A percentile compares a stretch with the other conserved stretches of the same genome.
phyloP scores from a whole-genome alignment of 2,329 filamentous ascomycete species.

The Metarhizium anisopliae region DNA sequence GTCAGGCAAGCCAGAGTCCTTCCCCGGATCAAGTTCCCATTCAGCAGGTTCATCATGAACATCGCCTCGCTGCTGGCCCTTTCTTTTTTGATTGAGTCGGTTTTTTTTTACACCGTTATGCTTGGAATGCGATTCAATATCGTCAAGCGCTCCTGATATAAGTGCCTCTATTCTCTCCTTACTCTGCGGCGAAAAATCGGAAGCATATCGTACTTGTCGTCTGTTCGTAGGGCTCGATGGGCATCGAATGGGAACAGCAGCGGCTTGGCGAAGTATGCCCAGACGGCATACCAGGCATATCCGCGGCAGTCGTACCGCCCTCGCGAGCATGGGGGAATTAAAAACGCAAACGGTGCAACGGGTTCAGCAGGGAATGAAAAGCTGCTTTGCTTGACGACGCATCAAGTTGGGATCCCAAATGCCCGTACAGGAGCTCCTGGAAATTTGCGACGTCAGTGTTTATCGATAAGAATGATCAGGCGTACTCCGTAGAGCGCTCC shows the following conservation, averaged over 20 bases:
- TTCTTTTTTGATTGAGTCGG: neutral
- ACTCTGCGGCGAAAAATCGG: slow-evolving; percentile 12
- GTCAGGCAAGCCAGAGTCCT: neutral
- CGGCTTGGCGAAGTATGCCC: slow-evolving; percentile 17
- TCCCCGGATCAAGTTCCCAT: slow-evolving; percentile 5
- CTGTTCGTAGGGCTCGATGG: slow-evolving; percentile 5
- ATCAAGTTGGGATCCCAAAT: neutral
- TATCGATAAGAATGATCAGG: slow-evolving; percentile 2
- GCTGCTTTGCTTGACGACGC: neutral
- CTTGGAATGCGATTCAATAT: neutral
- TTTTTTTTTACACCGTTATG: neutral
- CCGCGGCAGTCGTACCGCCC: slow-evolving; percentile 21
- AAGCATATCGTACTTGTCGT: slow-evolving; percentile 14
- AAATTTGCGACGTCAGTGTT: slow-evolving; percentile 2
- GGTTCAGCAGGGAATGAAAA: neutral
- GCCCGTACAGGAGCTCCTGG: neutral
- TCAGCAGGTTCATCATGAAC: slow-evolving; percentile 5
- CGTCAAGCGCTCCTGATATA: slow-evolving; percentile 10
- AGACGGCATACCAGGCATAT: slow-evolving; percentile 25
- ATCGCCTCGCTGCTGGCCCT: neutral
- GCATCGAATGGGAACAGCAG: slow-evolving; percentile 2
- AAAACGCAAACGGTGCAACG: neutral
- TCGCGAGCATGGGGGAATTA: slow-evolving; percentile 24
- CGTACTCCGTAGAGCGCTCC: no score
- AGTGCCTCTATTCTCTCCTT: slow-evolving; percentile 18